Base-by-base conservation (phyloP, 1,284 basidiomycete genomes). In the Leccinum discolor region DNA sequence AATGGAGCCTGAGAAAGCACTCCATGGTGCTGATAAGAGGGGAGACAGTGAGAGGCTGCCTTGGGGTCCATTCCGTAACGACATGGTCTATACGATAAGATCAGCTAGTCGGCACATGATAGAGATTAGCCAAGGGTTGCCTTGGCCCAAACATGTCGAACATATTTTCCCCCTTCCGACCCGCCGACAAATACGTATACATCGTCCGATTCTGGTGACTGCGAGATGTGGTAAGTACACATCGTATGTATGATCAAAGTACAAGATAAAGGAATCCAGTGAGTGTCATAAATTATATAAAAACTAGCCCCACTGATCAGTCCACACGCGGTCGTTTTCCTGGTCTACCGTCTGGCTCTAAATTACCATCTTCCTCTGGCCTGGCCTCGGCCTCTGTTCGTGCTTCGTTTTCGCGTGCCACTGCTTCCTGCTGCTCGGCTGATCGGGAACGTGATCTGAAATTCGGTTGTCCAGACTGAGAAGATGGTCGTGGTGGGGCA, bases 261-360 rank as follows among this genome's bases (percentile, higher is more conserved):
- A 71, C 69, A 70, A 62, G 64, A 63, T 60, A 52, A 63, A 64
- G 60, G 57, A 58, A 69, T 63, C 64, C 56, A 40, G 56, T 61
- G 56, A 66, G 61, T 47, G 57, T 59, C 63, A 75, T 76, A 73
- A 73, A n/a, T 73, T 70, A 72, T 47, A 64, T 50, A 50, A 65
- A 61, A 47, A 11, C 29, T 42, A 58, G 23, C 57, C 32, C 29
- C n/a, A 35, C 32, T 11, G 0, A 60, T 76, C 66, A 75, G 26
- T 77, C 74, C 14, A 68, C 66, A 14, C 74, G 73, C 21, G 66
- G 65, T 14, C 74, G 76, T 60, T 76, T 76, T n/a, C 71, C 71
- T 5, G 75, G 72, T 66, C 74, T 74, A 23, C 65, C 63, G 16
- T 77, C 77, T 1, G 61, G 10, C 23, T 73, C 72, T 14, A 40